Conservation (phyloP, 768 basidiomycete species). For the Mycena chlorophos region DNA sequence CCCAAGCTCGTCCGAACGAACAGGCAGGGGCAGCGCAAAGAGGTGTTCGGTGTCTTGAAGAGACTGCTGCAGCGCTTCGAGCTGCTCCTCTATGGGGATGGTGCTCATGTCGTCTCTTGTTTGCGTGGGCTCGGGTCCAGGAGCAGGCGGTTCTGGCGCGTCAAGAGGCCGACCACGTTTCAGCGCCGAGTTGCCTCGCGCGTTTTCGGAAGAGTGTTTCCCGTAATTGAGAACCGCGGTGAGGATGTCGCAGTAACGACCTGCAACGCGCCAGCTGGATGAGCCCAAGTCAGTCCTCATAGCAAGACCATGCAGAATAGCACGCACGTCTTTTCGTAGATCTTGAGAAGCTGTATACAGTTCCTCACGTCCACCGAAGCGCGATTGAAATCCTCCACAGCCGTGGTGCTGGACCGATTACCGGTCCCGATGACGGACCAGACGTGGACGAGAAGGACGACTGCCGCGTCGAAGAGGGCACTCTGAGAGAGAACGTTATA, state of each 20-base stretch:
- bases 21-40: constrained; percentile 10
- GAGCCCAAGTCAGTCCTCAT: neutral
- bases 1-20: constrained; percentile 13
- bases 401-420: constrained; percentile 12
- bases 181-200: neutral
- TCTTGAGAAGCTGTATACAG: constrained; percentile 34
- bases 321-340: constrained; percentile 14
- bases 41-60: constrained; percentile 4
- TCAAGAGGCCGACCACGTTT: constrained; percentile 1
- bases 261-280: constrained; percentile 11
- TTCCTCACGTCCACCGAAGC: constrained; percentile 40
- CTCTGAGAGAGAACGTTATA: constrained; percentile 19
- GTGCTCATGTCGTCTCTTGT: neutral
- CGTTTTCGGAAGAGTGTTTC: neutral
- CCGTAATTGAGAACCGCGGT: constrained; percentile 12
- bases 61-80: neutral
- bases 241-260: constrained; percentile 13
- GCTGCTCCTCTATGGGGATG: neutral
- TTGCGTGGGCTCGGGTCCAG: neutral
- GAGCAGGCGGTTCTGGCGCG: neutral
- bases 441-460: constrained; percentile 44
- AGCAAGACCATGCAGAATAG: neutral
- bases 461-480: constrained; percentile 37
- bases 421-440: constrained; percentile 35
- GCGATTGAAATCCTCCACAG: constrained; percentile 26